Conservation (phyloP, 495 filamentous ascomycete species). For the Xeromyces bisporus region DNA sequence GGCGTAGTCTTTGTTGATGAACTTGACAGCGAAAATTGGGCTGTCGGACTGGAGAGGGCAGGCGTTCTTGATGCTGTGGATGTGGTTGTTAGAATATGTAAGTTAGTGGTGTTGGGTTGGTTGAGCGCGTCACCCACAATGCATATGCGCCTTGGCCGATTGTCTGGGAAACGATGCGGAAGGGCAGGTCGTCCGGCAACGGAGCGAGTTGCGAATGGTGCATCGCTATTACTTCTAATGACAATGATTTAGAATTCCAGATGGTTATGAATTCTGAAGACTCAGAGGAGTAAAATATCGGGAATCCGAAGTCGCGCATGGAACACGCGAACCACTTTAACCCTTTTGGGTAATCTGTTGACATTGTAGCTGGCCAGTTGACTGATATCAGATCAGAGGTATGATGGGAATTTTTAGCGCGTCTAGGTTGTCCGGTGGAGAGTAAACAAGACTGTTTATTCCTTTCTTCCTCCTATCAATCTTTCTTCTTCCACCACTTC, state of each 20-base stretch:
- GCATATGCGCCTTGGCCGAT: slow-evolving; percentile 95
- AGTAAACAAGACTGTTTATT: too few relatives aligned
- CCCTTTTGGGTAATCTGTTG: slow-evolving; percentile 30
- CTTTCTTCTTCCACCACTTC: slow-evolving; percentile 3
- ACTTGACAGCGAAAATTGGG: slow-evolving; percentile 90
- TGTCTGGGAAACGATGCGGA: slow-evolving; percentile 87
- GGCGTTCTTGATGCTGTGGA: slow-evolving; percentile 78
- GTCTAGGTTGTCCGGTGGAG: too few relatives aligned
- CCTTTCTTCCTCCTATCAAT: neutral
- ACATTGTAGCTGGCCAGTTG: slow-evolving; percentile 3
- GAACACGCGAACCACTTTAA: slow-evolving; percentile 31
- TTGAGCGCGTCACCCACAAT: slow-evolving; percentile 42
- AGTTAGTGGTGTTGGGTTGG: slow-evolving; percentile 2
- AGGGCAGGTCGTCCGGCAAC: slow-evolving; percentile 71
- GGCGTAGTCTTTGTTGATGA: slow-evolving; percentile 94
- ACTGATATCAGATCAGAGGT: too few relatives aligned
- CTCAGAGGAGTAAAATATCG: too few relatives aligned
- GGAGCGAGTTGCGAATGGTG: slow-evolving; percentile 78
- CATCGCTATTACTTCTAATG: too few relatives aligned
- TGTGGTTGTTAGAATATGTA: slow-evolving; percentile 4
- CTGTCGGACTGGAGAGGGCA: slow-evolving; percentile 46
- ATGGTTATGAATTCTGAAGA: too few relatives aligned
- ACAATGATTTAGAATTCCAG: too few relatives aligned
- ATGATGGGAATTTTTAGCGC: too few relatives aligned
- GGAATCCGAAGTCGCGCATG: too few relatives aligned